phyloP scores from a whole-genome alignment of 1,284 basidiomycete genomes.

The Bondarzewia mesenterica region DNA sequence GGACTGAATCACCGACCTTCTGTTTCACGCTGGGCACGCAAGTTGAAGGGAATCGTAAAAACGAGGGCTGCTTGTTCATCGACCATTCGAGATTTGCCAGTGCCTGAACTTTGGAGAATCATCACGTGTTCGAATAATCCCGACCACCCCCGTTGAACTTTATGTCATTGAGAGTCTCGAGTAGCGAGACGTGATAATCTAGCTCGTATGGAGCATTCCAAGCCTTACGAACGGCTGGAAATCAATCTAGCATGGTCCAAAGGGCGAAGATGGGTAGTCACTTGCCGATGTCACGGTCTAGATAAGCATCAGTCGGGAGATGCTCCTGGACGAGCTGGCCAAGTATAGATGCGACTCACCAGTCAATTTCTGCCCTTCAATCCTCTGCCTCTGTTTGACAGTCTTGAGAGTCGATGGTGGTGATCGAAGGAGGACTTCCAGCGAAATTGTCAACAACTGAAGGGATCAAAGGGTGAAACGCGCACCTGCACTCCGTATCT shows the following conservation, averaged over 20 bases:
- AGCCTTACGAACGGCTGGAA: background rate
- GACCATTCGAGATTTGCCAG: slow-evolving; percentile 6
- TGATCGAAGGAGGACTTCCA: background rate
- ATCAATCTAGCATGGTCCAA: background rate
- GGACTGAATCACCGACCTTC: background rate
- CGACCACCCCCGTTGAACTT: background rate
- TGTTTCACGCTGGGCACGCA: background rate
- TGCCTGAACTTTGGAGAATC: slow-evolving; percentile 7
- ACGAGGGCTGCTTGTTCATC: slow-evolving; percentile 2
- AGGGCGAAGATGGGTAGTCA: background rate
- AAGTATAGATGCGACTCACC: background rate
- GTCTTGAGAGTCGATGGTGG: background rate
- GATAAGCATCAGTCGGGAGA: background rate
- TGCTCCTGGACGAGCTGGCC: background rate
- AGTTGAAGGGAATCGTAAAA: slow-evolving; percentile 4
- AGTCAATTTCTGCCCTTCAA: background rate
- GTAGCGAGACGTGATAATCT: background rate
- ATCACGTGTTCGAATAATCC: background rate
- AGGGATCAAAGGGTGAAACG: background rate
- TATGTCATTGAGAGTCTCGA: background rate
- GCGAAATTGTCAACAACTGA: background rate
- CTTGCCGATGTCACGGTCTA: background rate
- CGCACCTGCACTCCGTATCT: background rate
- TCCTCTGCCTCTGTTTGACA: background rate
- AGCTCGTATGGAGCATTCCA: background rate